These are phyloP conservation scores for Cladosporium sp. DNA, from an alignment of 2,329 filamentous ascomycete genomes.

Conservation along the genomic window DNA sequence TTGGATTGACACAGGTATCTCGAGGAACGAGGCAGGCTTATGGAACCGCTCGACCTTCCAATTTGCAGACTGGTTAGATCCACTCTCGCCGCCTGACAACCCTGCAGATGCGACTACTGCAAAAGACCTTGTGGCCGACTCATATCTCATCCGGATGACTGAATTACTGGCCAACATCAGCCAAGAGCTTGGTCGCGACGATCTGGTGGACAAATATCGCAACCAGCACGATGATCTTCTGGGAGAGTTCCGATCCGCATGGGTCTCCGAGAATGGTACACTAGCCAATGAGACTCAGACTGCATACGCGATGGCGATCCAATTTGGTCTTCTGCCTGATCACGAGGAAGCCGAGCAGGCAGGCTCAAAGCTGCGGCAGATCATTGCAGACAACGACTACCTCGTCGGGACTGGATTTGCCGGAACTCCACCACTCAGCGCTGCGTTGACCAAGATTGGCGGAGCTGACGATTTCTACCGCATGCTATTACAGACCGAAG, in stretches of 20 bases:
- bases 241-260: slow-evolving; percentile 27
- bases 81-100: slow-evolving; percentile 27
- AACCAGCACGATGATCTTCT: slow-evolving; percentile 16
- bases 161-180: slow-evolving; percentile 29
- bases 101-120: slow-evolving; percentile 33
- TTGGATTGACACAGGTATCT: slow-evolving; percentile 35
- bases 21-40: slow-evolving; percentile 27
- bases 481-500: slow-evolving; percentile 45
- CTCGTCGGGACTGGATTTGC: slow-evolving; percentile 37
- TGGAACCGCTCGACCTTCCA: slow-evolving; percentile 35
- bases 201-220: slow-evolving; percentile 23
- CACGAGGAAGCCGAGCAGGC: slow-evolving; percentile 14
- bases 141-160: slow-evolving; percentile 36
- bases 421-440: slow-evolving; percentile 56
- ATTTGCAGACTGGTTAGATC: slow-evolving; percentile 42
- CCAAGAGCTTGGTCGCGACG: slow-evolving; percentile 20
- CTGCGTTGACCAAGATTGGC: slow-evolving; percentile 16
- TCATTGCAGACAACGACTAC: slow-evolving; percentile 24
- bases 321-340: slow-evolving; percentile 25
- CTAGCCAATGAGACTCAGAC: slow-evolving; percentile 34
- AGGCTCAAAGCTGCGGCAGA: slow-evolving; percentile 24
- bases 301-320: slow-evolving; percentile 23
- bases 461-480: slow-evolving; percentile 34
- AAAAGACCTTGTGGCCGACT: slow-evolving; percentile 36
- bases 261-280: slow-evolving; percentile 28